Conservation (phyloP, 2,329 filamentous ascomycete species). For the Penicillium freii region DNA sequence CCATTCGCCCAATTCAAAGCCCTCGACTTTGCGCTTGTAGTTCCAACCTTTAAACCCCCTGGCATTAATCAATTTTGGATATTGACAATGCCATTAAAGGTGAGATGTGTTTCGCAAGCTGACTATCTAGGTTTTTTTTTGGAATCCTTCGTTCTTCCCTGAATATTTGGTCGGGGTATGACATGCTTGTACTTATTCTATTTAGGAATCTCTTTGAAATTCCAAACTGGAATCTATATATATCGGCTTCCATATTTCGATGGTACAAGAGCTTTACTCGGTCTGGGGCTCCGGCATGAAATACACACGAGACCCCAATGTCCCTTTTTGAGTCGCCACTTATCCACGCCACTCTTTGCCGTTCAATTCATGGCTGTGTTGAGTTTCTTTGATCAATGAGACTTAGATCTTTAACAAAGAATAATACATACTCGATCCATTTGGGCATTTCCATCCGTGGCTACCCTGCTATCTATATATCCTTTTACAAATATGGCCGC, state of each 20-base stretch:
- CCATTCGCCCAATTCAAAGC: conserved; percentile 18
- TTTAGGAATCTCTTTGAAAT: not conserved
- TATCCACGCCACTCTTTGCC: not conserved
- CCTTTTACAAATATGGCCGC: too few relatives aligned
- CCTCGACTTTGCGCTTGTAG: conserved; percentile 29
- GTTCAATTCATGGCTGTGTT: not conserved
- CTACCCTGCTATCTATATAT: not conserved
- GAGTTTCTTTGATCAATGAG: not conserved
- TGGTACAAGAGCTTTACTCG: not conserved
- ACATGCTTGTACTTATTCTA: not conserved
- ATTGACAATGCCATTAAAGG: not conserved
- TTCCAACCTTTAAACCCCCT: conserved; percentile 19
- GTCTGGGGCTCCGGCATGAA: not conserved
- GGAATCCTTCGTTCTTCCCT: not conserved
- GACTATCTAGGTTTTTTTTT: conserved; percentile 1
- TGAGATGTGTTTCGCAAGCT: conserved; percentile 3
- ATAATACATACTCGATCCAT: not conserved
- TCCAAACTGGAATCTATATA: not conserved
- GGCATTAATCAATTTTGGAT: conserved; percentile 6
- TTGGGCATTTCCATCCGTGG: not conserved
- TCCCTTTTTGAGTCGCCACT: too few relatives aligned
- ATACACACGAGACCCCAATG: too few relatives aligned
- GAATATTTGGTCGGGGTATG: not conserved
- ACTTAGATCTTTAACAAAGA: not conserved
- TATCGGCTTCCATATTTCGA: not conserved